Conservation (phyloP, 306 rosid species). For the Sophora flavescens region DNA sequence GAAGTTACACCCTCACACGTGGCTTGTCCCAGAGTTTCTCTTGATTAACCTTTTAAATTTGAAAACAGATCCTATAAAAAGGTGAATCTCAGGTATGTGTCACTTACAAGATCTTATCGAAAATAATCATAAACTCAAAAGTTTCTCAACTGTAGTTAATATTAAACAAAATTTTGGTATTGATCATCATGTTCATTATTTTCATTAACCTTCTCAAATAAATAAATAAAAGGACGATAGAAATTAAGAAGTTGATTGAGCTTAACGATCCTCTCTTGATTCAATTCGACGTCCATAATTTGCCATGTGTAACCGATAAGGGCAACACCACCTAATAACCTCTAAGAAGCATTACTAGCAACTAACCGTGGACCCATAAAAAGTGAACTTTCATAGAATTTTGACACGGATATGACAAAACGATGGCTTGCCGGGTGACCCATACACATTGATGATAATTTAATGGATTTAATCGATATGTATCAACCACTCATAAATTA, state of each 20-base stretch:
- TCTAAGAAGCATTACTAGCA: slow-evolving; percentile 9
- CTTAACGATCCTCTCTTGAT: background rate
- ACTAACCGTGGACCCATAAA: slow-evolving; percentile 35
- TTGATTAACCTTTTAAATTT: too few relatives aligned
- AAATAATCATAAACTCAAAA: background rate
- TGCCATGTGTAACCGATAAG: background rate
- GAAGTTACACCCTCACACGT: slow-evolving; percentile 25
- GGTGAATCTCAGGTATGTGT: too few relatives aligned
- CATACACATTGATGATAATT: slow-evolving; percentile 28
- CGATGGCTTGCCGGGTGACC: slow-evolving; percentile 24
- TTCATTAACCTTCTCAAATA: background rate
- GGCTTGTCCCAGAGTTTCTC: slow-evolving; percentile 24
- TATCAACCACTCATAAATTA: too few relatives aligned
- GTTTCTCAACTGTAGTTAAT: too few relatives aligned
- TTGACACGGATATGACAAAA: slow-evolving; percentile 8
- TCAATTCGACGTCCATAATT: background rate
- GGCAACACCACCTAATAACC: background rate
- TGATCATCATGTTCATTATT: too few relatives aligned
- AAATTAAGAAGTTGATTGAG: background rate
- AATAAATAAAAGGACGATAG: background rate
- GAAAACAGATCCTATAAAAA: too few relatives aligned
- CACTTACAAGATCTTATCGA: background rate
- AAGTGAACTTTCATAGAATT: background rate
- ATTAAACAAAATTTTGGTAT: background rate
- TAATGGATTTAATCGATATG: background rate